Evolutionary conservation across 2,329 filamentous ascomycete species (phyloP).

Genomic region (Fusarium buharicum): DNA sequence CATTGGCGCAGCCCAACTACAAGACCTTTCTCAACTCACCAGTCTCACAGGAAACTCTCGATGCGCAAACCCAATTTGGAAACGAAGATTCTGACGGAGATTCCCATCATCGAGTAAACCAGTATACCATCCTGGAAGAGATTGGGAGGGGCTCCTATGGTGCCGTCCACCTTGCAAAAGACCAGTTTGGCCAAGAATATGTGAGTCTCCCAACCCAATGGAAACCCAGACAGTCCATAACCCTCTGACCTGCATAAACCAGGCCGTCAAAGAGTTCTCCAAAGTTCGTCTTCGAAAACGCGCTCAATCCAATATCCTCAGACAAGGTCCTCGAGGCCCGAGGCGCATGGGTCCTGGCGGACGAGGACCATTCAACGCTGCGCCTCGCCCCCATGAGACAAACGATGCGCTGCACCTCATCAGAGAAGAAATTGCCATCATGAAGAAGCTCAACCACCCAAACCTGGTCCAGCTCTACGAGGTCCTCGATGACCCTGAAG

Average conservation of each 20-base stretch:
- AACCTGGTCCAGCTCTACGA: slow-evolving; percentile 95
- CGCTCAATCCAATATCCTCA: slow-evolving; percentile 88
- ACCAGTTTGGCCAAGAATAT: slow-evolving; percentile 93
- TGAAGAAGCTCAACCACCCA: slow-evolving; percentile 97
- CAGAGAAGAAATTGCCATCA: slow-evolving; percentile 95
- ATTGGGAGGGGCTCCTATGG: slow-evolving; percentile 98
- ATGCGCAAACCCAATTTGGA: slow-evolving; percentile 87
- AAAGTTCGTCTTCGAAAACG: slow-evolving; percentile 90
- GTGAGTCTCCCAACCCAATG: slow-evolving; percentile 62
- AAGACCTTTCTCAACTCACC: slow-evolving; percentile 19
- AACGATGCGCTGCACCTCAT: slow-evolving; percentile 83
- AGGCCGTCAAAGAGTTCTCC: slow-evolving; percentile 98
- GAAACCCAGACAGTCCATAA: neutral
- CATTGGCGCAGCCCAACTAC: neutral
- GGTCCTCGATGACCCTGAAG: slow-evolving; percentile 92
- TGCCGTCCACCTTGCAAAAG: slow-evolving; percentile 87
- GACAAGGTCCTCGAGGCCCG: slow-evolving; percentile 55
- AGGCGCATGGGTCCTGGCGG: slow-evolving; percentile 45
- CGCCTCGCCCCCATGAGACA: slow-evolving; percentile 64
- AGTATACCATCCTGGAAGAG: slow-evolving; percentile 93
- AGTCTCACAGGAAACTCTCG: slow-evolving; percentile 79
- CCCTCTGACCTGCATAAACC: slow-evolving; percentile 34
- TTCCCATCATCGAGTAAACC: slow-evolving; percentile 88
- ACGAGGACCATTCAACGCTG: slow-evolving; percentile 42
- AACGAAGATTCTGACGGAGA: slow-evolving; percentile 85